phyloP scores from a whole-genome alignment of 192 early-diverging fungal genomes.

The Neocallimastix lanati region DNA sequence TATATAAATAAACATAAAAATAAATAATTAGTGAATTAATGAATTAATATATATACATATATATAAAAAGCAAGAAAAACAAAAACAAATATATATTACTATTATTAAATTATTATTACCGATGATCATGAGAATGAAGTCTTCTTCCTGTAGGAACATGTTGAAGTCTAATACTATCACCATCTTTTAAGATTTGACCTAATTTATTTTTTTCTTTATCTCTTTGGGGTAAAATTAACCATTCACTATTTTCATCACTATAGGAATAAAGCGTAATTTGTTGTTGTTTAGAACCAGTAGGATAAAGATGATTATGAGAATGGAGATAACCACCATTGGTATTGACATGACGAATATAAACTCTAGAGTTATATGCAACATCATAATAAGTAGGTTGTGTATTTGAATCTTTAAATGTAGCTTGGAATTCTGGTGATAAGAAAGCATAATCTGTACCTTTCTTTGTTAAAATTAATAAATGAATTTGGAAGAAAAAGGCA shows the following conservation, averaged over 20 bases:
- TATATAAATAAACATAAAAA: neutral
- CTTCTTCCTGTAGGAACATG: conserved; percentile 36
- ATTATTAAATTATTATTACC: neutral
- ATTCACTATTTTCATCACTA: conserved; percentile 57
- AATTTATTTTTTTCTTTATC: conserved; percentile 17
- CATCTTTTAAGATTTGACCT: conserved; percentile 28
- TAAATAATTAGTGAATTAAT: too few species aligned
- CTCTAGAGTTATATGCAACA: conserved; percentile 36
- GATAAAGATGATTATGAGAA: conserved; percentile 45
- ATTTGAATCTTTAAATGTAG: conserved; percentile 17
- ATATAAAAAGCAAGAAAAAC: too few species aligned
- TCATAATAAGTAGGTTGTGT: conserved; percentile 19
- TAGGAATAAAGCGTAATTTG: conserved; percentile 33
- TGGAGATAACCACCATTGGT: conserved; percentile 63
- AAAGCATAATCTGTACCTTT: conserved; percentile 15
- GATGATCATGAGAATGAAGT: conserved; percentile 33
- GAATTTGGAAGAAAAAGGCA: conserved; percentile 18
- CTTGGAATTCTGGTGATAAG: conserved; percentile 33
- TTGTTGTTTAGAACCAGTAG: conserved; percentile 57
- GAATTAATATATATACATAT: too few species aligned
- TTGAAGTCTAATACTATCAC: conserved; percentile 58
- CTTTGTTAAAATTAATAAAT: conserved; percentile 21
- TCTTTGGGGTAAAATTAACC: conserved; percentile 43
- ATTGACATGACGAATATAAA: conserved; percentile 46
- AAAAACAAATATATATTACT: too few species aligned